Conservation (phyloP, 1,139 yeast genomes). For the Chernovozyma sophiae-reginae region DNA sequence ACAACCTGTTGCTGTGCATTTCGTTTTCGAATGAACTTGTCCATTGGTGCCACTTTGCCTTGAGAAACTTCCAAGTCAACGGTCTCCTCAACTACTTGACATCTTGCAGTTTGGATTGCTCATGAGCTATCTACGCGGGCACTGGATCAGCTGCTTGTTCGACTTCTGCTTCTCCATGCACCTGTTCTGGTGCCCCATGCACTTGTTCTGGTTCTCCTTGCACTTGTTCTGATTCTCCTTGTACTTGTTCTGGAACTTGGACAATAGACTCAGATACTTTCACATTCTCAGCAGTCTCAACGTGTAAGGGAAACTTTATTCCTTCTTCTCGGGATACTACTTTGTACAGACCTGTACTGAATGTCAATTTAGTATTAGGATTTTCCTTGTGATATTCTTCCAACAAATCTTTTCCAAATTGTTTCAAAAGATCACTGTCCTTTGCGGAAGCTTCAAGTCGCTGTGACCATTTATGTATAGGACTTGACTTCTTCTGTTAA, state of each 20-base stretch:
- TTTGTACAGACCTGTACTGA: background rate
- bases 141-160: no score
- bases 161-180: no score
- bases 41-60: no score
- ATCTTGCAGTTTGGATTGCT: no score
- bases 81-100: no score
- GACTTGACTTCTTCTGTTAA: background rate
- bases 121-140: no score
- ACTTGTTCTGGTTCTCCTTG: no score
- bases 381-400: constrained; percentile 13
- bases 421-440: constrained; percentile 11
- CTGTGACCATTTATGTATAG: background rate
- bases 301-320: background rate
- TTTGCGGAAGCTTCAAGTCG: constrained; percentile 16
- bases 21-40: no score
- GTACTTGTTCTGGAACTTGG: background rate
- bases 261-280: background rate
- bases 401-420: constrained; percentile 15
- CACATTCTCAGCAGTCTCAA: constrained; percentile 1
- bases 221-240: background rate
- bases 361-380: constrained; percentile 13
- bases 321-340: background rate
- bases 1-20: no score
- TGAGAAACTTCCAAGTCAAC: no score
- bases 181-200: no score